Base-by-base conservation (phyloP, 2,329 filamentous ascomycete species). In the Aspergillus quadricinctus region DNA sequence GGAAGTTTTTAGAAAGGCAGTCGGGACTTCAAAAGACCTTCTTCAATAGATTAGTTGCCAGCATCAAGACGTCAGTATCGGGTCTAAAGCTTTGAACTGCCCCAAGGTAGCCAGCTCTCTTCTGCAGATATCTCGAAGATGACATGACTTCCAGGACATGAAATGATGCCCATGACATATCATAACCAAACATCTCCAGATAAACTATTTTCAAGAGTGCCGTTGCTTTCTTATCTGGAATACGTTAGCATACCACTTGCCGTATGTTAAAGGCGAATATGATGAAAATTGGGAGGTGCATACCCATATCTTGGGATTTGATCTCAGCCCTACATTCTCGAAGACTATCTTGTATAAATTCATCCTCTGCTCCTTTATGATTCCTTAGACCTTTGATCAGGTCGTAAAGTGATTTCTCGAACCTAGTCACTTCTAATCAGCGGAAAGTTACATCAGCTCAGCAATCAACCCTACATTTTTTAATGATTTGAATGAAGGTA, bases 121-220 rank as follows among this genome's bases (percentile, higher is more conserved):
- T 99, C 75, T 97, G 93, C 64, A 92, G 83, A 73, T 96, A 96
- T 72, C 97, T 97, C 49, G 88, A 82, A 41, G 91, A 96, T 40
- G 92, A 96, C 94, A 99, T 99, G 77, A 99, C 94, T 78, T 99
- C 94, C 49, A 99, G 87, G 52, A 97, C 93, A 73, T 99, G 90
- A 77, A 99, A 99, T 11, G 92, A 92, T 3, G 94, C 94, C 94
- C 94, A 99, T 3, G 93, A 97, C 94, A 99, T 99, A 76, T 97
- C 94, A 72, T 97, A 90, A 14, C 94, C 94, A 65, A 97, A 92
- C 94, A 99, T 99, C 74, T 99, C 94, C 63, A 99, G 85, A 73
- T 99, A 99, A 53, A 97, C 88, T 66, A 99, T 83, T 80, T 99
- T 99, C 69, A 99, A 80, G 53, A 99, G 82, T 48, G 94, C 94